These are phyloP conservation scores for Neurospora sp. DNA, from an alignment of 495 filamentous ascomycete species.

Conservation along the genomic window DNA sequence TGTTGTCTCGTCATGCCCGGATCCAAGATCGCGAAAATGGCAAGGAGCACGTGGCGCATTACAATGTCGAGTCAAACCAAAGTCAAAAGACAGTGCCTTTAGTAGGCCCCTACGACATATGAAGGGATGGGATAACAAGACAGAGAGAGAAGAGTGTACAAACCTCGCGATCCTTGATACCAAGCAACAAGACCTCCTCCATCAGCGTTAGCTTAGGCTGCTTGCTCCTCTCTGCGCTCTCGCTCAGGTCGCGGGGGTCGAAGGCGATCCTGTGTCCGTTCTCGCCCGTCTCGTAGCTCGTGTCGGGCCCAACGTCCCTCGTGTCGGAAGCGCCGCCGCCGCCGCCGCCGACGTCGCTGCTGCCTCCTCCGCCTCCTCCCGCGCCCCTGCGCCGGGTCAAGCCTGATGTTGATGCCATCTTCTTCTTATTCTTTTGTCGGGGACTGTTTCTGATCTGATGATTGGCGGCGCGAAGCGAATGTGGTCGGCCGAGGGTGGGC, in stretches of 20 bases:
- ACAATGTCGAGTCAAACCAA: background rate
- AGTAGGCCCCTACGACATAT: background rate
- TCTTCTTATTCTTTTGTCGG: background rate
- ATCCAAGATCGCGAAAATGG: background rate
- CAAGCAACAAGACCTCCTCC: constrained; percentile 93
- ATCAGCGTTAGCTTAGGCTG: constrained; percentile 97
- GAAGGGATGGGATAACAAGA: background rate
- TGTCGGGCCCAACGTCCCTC: constrained; percentile 66
- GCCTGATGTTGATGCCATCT: constrained; percentile 17
- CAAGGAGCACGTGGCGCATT: background rate
- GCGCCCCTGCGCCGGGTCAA: constrained; percentile 27
- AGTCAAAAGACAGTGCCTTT: background rate
- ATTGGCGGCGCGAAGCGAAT: background rate
- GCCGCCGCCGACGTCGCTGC: constrained; percentile 7
- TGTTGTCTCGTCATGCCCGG: background rate
- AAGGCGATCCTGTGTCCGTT: constrained; percentile 99
- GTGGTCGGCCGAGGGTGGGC: background rate
- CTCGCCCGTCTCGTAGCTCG: constrained; percentile 82
- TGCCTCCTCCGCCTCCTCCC: constrained; percentile 14
- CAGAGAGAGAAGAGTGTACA: constrained; percentile 4
- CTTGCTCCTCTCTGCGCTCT: constrained; percentile 92
- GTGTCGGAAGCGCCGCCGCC: constrained; percentile 26
- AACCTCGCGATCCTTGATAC: constrained; percentile 98
- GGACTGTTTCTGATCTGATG: background rate
- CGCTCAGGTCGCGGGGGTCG: constrained; percentile 93